Conservation (phyloP, 2,329 filamentous ascomycete genomes). For the Chaetomium olivaceum region DNA sequence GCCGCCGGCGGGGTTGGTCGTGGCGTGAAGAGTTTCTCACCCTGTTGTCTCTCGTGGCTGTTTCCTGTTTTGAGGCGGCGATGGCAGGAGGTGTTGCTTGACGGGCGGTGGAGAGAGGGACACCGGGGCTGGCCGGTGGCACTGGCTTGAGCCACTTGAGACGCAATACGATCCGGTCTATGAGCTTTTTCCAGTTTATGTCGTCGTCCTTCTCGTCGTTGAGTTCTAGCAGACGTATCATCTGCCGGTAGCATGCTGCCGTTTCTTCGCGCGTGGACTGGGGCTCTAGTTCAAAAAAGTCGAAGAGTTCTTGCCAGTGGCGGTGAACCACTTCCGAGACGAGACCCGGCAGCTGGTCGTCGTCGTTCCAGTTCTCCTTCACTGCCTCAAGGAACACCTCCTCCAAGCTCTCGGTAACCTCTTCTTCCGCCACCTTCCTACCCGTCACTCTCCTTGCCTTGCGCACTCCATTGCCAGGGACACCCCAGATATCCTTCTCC, state of each 20-base stretch:
- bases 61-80: background rate
- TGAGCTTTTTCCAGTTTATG: conserved; percentile 38
- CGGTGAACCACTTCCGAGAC: conserved; percentile 33
- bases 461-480: background rate
- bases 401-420: conserved; percentile 32
- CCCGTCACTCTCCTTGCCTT: background rate
- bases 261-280: conserved; percentile 7
- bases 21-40: background rate
- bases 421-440: background rate
- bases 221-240: conserved; percentile 39
- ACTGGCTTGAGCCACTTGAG: conserved; percentile 30
- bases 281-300: conserved; percentile 30
- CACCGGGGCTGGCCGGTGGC: background rate
- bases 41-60: conserved; percentile 6
- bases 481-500: conserved; percentile 35
- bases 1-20: conserved; percentile 11
- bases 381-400: conserved; percentile 33
- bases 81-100: conserved; percentile 20
- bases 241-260: conserved; percentile 36
- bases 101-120: background rate
- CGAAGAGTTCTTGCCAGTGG: conserved; percentile 44
- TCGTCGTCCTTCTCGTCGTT: conserved; percentile 36
- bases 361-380: background rate
- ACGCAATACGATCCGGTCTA: conserved; percentile 36
- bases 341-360: conserved; percentile 17